Conservation (phyloP, 2,329 filamentous ascomycete species). For the Venturia effusa region DNA sequence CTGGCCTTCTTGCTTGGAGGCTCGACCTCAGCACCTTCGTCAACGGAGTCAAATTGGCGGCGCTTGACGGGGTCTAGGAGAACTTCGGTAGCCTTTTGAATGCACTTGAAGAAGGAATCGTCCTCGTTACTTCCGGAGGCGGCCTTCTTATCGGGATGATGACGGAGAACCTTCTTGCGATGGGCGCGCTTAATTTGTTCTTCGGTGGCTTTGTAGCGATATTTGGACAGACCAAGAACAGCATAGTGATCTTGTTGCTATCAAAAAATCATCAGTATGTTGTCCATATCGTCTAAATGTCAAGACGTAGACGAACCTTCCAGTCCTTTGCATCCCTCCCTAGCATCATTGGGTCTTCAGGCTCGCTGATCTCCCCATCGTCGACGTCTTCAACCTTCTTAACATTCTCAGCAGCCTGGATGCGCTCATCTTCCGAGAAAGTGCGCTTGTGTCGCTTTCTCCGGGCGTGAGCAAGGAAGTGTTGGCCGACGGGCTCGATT, state of each 20-base stretch:
- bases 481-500: constrained; percentile 90
- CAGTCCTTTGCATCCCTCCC: constrained; percentile 95
- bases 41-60: constrained; percentile 92
- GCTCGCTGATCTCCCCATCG: constrained; percentile 81
- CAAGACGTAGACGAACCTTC: constrained; percentile 57
- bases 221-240: constrained; percentile 83
- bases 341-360: constrained; percentile 86
- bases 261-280: constrained; percentile 13
- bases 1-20: constrained; percentile 86
- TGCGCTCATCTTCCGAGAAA: constrained; percentile 96
- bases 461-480: constrained; percentile 95
- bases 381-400: constrained; percentile 94
- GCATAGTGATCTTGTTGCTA: constrained; percentile 96
- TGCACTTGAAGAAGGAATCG: constrained; percentile 99
- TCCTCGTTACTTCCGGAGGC: constrained; percentile 79
- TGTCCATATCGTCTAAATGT: not conserved
- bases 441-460: constrained; percentile 89
- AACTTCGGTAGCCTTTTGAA: constrained; percentile 93
- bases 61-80: constrained; percentile 86
- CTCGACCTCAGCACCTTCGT: constrained; percentile 85
- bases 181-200: constrained; percentile 99
- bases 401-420: constrained; percentile 87
- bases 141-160: constrained; percentile 98
- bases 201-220: constrained; percentile 85
- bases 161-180: constrained; percentile 98